Conservation (phyloP, 371 early-diverging fungal species). For the Choanephora cucurbitarum region DNA sequence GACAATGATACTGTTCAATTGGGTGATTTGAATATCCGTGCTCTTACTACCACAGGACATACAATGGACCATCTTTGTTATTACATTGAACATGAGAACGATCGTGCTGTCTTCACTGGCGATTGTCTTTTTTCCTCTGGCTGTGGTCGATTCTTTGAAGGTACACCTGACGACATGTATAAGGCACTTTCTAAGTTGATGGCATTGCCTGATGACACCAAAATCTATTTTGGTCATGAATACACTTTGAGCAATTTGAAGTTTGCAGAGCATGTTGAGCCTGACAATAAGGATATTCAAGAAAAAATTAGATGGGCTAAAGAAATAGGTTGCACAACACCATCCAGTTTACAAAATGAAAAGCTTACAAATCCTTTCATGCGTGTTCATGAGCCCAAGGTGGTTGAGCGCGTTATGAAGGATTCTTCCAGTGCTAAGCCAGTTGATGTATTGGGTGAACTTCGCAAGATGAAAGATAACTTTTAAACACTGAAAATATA, state of each 20-base stretch:
- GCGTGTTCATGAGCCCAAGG: constrained; percentile 53
- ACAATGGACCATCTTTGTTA: constrained; percentile 69
- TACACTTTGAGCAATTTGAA: constrained; percentile 77
- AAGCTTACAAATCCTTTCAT: constrained; percentile 85
- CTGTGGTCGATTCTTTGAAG: constrained; percentile 95
- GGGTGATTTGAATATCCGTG: constrained; percentile 56
- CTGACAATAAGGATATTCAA: constrained; percentile 39
- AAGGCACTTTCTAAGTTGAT: constrained; percentile 65
- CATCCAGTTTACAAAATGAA: constrained; percentile 85
- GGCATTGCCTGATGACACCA: constrained; percentile 78
- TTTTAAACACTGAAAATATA: constrained; percentile 31
- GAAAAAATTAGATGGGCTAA: constrained; percentile 63
- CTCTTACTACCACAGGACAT: constrained; percentile 77
- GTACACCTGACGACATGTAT: constrained; percentile 84
- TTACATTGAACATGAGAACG: constrained; percentile 22
- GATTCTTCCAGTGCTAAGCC: constrained; percentile 15
- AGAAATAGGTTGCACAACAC: constrained; percentile 62
- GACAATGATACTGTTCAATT: constrained; percentile 67
- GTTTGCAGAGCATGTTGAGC: constrained; percentile 45
- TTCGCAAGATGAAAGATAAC: constrained; percentile 50
- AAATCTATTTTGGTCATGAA: constrained; percentile 93
- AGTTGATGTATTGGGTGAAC: constrained; percentile 33
- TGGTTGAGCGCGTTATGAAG: constrained; percentile 9
- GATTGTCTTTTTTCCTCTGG: constrained; percentile 57
- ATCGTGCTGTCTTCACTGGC: constrained; percentile 38